Evolutionary conservation across 345 rosid genomes (phyloP).

Genomic region (Trapa incisa): DNA sequence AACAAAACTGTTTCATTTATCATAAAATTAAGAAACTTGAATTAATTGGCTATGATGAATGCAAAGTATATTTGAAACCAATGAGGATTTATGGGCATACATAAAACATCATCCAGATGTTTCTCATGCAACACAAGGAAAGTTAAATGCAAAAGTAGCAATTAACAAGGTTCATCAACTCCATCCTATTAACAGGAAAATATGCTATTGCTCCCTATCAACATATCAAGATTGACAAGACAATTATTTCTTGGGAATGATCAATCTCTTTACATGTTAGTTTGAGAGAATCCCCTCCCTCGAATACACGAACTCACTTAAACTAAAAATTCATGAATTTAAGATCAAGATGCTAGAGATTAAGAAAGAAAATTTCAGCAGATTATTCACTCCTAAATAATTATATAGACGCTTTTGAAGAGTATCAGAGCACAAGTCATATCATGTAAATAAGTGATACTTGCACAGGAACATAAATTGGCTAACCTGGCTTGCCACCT

Average conservation of each 20-base stretch:
- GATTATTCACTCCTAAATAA: neutral
- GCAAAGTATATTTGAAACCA: neutral
- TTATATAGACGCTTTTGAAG: neutral
- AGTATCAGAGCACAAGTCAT: neutral
- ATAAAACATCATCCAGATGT: neutral
- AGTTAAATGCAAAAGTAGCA: neutral
- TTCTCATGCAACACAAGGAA: neutral
- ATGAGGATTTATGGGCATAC: neutral
- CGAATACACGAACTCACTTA: neutral
- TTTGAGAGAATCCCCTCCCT: neutral
- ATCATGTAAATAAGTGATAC: neutral
- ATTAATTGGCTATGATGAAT: neutral
- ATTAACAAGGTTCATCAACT: neutral
- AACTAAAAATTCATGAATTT: neutral
- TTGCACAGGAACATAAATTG: neutral
- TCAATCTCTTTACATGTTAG: neutral
- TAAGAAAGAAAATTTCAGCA: neutral
- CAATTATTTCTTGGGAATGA: neutral
- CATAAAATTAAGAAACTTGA: neutral
- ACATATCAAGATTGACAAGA: neutral
- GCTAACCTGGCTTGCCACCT: slow-evolving; percentile 39
- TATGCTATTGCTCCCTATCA: neutral
- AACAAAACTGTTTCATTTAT: neutral
- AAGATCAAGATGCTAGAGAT: neutral
- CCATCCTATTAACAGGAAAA: neutral